Evolutionary conservation across 148 eudicot species (phyloP), one percentile per base, ranked within the genome.

Genomic region (Rhododendron williamsianum): DNA sequence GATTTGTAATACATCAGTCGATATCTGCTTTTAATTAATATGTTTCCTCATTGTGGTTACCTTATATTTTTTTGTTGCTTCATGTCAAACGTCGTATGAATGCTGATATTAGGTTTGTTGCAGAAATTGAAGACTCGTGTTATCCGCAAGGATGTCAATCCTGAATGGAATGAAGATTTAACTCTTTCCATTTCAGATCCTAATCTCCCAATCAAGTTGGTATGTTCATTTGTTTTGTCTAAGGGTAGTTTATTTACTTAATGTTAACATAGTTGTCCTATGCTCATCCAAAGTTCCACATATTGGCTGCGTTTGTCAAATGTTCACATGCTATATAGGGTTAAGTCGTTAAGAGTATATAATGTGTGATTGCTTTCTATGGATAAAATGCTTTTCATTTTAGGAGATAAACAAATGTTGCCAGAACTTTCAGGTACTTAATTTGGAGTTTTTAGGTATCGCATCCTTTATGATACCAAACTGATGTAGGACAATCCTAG

Each of bases 111-210:
- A 27, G 6, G 60, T 74, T 81, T 52, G 35, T 33, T 81, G 85
- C 91, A 92, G 96, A 93, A 87, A 86, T 86, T 93, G 87, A 93
- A 91, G 92, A 93, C 96, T 71, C 91, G 91, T 18, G 92, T 93
- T 49, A 91, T 93, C 36, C 89, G 84, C 81, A 92, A 90, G 76
- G 90, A 89, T 85, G 82, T 92, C 48, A 93, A 93, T 86, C 96
- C 96, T 9, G 91, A 86, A 52, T 93, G 96, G 96, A 91, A 93
- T 82, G 94, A 93, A 86, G 96, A 93, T 83, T 88, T 93, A 19
- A 93, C 96, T 3, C 91, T 93, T 82, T 87, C 96, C 7, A 87
- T 93, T 51, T 74, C 89, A 6, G 94, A 93, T 85, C 91, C 93
- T 36, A 85, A 63, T 82, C 6, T 92, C 46, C 91, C 93, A 13